These are phyloP conservation scores for Citrullus colocynthis DNA, from an alignment of 306 rosid species.

Conservation along the genomic window DNA sequence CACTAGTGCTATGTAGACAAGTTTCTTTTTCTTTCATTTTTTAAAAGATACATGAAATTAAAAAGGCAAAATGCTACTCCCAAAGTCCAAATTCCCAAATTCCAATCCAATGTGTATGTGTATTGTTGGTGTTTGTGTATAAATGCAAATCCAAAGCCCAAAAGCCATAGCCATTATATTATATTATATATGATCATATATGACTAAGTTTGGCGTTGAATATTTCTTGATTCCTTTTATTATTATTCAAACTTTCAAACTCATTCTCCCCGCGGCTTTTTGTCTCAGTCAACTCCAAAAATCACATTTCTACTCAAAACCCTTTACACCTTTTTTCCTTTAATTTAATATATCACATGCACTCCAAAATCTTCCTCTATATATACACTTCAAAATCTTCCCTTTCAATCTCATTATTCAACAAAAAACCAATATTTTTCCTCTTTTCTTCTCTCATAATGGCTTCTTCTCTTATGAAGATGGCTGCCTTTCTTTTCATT, in stretches of 20 bases:
- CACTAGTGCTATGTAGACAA: too few species aligned
- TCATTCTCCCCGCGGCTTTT: background rate
- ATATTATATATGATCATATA: background rate
- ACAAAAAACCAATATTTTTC: background rate
- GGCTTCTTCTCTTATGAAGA: background rate
- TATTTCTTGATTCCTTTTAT: background rate
- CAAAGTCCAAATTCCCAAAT: background rate
- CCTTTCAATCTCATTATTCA: background rate
- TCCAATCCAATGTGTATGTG: background rate
- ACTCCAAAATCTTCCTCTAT: background rate
- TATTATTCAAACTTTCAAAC: constrained; percentile 1
- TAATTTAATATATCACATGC: too few species aligned
- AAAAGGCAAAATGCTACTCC: background rate
- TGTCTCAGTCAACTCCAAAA: background rate
- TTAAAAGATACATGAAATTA: too few species aligned
- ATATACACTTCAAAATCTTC: background rate
- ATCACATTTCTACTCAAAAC: background rate
- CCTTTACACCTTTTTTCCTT: background rate
- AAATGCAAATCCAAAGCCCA: background rate
- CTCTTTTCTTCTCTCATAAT: background rate
- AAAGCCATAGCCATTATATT: background rate
- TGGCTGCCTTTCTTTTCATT: background rate
- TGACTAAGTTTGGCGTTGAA: background rate
- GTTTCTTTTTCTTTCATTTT: too few species aligned
- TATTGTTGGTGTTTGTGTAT: background rate